A percentile compares a stretch with the other conserved stretches of the same genome.
Evolutionary conservation across 805 yeast genomes (phyloP).

Genomic region (Ogataea kodamae): DNA sequence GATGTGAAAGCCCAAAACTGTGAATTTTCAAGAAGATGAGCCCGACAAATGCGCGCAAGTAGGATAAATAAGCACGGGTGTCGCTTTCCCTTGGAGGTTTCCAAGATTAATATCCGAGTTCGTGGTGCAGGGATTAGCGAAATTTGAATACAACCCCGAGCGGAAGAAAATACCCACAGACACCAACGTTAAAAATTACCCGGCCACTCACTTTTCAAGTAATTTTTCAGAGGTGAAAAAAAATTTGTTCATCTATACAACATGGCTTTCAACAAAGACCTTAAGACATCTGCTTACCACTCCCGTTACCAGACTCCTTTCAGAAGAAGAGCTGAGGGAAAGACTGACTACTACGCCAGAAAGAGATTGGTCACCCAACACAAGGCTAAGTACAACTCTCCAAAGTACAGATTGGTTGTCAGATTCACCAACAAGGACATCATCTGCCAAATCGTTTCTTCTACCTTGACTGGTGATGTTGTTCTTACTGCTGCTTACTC

Average conservation of each 20-base stretch:
- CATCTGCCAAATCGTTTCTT: conserved; percentile 95
- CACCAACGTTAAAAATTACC: conserved; percentile 7
- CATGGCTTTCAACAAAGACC: conserved; percentile 74
- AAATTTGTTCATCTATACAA: conserved; percentile 24
- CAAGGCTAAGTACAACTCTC: conserved; percentile 99
- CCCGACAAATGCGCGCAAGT: too few species aligned
- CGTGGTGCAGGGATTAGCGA: conserved; percentile 6
- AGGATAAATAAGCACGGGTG: too few species aligned
- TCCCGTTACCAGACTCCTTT: conserved; percentile 99
- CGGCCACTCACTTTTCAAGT: conserved; percentile 13
- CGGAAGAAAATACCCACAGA: background rate
- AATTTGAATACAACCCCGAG: background rate
- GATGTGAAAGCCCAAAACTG: too few species aligned
- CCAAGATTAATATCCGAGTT: conserved; percentile 1
- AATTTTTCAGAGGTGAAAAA: conserved; percentile 8
- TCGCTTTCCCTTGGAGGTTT: conserved; percentile 1
- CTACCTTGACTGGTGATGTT: conserved; percentile 95
- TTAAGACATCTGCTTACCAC: conserved; percentile 91
- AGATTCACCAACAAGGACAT: conserved; percentile 99
- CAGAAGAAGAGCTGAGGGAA: conserved; percentile 99
- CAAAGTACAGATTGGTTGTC: conserved; percentile 99
- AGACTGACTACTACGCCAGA: conserved; percentile 99
- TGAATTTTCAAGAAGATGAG: too few species aligned
- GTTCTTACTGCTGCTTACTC: conserved; percentile 98
- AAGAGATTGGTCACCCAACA: conserved; percentile 99